Evolutionary conservation across 306 rosid species (phyloP).

Genomic region (Hippophae gyantsensis): DNA sequence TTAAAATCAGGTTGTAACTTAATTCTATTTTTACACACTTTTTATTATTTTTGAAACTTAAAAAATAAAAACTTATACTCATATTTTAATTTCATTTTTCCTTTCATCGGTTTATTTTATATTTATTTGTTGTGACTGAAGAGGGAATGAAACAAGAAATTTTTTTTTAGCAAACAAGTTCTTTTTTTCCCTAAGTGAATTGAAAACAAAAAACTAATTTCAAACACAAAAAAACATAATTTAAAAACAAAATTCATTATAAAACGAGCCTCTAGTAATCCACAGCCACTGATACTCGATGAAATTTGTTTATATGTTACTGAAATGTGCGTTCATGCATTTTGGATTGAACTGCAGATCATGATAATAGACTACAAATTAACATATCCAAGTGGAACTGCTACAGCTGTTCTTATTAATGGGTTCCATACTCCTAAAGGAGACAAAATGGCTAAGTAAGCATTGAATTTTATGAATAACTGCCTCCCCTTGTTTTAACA

Average conservation of each 20-base stretch:
- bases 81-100: too few relatives aligned
- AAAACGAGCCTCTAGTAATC: not conserved
- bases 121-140: too few relatives aligned
- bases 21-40: too few relatives aligned
- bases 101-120: too few relatives aligned
- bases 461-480: not conserved
- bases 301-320: not conserved
- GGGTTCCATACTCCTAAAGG: slow-evolving; percentile 93
- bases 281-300: not conserved
- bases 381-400: slow-evolving; percentile 93
- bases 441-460: slow-evolving; percentile 77
- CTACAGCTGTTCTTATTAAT: slow-evolving; percentile 94
- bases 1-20: too few relatives aligned
- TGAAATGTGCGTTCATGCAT: slow-evolving; percentile 9
- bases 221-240: too few relatives aligned
- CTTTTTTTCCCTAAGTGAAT: too few relatives aligned
- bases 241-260: not conserved
- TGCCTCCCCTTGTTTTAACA: not conserved
- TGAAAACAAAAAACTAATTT: too few relatives aligned
- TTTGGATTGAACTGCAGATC: slow-evolving; percentile 46
- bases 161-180: too few relatives aligned
- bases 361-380: slow-evolving; percentile 92
- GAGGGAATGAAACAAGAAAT: too few relatives aligned
- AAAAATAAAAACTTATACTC: too few relatives aligned
- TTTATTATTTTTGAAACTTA: too few relatives aligned